Percentiles rank a stretch among this genome's conserved stretches.
Conservation (phyloP, 2,329 filamentous ascomycete species). For the Alternaria sp. region DNA sequence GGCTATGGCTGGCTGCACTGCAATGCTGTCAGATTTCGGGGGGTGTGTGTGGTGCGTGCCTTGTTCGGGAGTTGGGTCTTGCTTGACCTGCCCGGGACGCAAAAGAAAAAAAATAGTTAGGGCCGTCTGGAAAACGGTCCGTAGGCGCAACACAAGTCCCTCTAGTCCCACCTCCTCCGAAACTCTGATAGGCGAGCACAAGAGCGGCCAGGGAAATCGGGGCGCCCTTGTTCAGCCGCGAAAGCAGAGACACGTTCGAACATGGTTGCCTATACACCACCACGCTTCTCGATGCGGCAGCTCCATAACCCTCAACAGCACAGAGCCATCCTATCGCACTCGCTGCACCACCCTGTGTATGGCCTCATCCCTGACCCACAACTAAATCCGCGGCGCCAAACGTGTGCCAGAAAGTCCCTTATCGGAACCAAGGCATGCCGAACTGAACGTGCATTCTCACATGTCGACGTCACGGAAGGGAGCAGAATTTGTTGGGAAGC, state of each 20-base stretch:
- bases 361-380: conserved; percentile 9
- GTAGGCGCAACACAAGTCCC: conserved; percentile 11
- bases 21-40: conserved; percentile 22
- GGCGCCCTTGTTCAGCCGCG: conserved; percentile 15
- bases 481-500: not conserved
- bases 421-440: conserved; percentile 6
- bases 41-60: not conserved
- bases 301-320: conserved; percentile 10
- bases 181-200: conserved; percentile 17
- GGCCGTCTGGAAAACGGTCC: conserved; percentile 29
- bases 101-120: conserved; percentile 21
- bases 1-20: conserved; percentile 16
- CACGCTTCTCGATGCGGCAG: conserved; percentile 19
- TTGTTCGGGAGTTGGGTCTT: not conserved
- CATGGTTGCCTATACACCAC: conserved; percentile 28
- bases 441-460: conserved; percentile 7
- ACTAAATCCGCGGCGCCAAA: not conserved
- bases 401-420: conserved; percentile 4
- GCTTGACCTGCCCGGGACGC: conserved; percentile 23
- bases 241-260: conserved; percentile 6
- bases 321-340: conserved; percentile 11
- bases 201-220: conserved; percentile 11
- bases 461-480: conserved; percentile 16
- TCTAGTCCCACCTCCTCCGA: not conserved
- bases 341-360: not conserved